Evolutionary conservation across 805 yeast genomes (phyloP).

Genomic region (Debaryomyces maramus): DNA sequence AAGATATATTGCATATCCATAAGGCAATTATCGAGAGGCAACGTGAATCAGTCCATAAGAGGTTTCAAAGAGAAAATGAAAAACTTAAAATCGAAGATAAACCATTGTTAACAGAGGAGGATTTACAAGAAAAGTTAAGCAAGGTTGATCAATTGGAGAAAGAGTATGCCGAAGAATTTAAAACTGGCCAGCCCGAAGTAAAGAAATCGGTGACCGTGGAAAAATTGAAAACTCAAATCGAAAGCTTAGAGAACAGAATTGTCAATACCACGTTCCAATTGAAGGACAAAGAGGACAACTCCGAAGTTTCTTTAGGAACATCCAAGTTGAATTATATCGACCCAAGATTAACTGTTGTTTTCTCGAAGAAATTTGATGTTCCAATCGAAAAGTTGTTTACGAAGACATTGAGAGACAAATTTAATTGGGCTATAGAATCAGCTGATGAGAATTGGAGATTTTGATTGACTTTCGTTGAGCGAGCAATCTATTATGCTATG

Average conservation of each 20-base stretch:
- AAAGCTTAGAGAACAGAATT: constrained; percentile 70
- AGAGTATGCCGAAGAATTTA: constrained; percentile 57
- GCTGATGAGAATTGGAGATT: constrained; percentile 88
- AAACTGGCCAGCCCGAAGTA: constrained; percentile 57
- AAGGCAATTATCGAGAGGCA: constrained; percentile 62
- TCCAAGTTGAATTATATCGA: constrained; percentile 94
- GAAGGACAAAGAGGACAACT: constrained; percentile 91
- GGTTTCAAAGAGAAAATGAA: constrained; percentile 75
- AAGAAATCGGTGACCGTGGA: constrained; percentile 57
- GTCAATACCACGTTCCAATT: constrained; percentile 67
- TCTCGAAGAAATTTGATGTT: constrained; percentile 79
- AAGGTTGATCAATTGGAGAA: constrained; percentile 53
- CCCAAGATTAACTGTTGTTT: constrained; percentile 87
- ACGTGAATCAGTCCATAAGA: constrained; percentile 60
- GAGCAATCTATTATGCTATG: too few relatives aligned
- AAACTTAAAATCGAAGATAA: constrained; percentile 61
- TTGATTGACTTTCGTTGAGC: constrained; percentile 33
- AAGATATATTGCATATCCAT: constrained; percentile 61
- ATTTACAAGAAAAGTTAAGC: constrained; percentile 56
- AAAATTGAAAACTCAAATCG: constrained; percentile 69
- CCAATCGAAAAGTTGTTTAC: constrained; percentile 92
- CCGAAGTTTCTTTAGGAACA: constrained; percentile 89
- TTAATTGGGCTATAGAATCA: constrained; percentile 93
- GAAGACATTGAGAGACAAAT: constrained; percentile 87
- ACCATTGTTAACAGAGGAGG: constrained; percentile 52